Evolutionary conservation across 2,329 filamentous ascomycete genomes (phyloP).

Genomic region (Colletotrichum ledebouriae): DNA sequence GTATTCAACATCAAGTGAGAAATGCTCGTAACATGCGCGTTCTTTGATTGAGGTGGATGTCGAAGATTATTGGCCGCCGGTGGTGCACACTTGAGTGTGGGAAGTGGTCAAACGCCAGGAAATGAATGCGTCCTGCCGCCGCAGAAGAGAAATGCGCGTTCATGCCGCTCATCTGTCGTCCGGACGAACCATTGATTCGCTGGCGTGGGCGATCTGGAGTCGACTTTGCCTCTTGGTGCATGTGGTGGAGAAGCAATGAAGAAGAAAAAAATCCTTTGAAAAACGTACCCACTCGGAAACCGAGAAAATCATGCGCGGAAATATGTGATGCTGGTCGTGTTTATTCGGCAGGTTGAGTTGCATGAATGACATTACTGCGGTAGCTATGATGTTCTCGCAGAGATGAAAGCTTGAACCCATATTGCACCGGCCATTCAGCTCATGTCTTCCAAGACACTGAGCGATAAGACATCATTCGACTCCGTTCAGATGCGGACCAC

Average conservation of each 20-base stretch:
- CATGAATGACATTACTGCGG: neutral
- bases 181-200: slow-evolving; percentile 27
- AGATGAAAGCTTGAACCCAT: neutral
- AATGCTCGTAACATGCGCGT: neutral
- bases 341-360: slow-evolving; percentile 1
- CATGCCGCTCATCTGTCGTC: slow-evolving; percentile 25
- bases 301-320: slow-evolving; percentile 13
- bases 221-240: slow-evolving; percentile 5
- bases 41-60: neutral
- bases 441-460: slow-evolving; percentile 1
- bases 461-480: slow-evolving; percentile 6
- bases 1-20: neutral
- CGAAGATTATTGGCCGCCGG: neutral
- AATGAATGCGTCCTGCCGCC: slow-evolving; percentile 25
- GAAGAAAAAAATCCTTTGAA: neutral
- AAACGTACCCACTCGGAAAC: slow-evolving; percentile 8
- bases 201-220: slow-evolving; percentile 8
- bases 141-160: slow-evolving; percentile 28
- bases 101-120: slow-evolving; percentile 21
- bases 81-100: neutral
- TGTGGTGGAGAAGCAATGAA: slow-evolving; percentile 8
- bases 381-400: neutral
- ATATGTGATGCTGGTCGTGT: slow-evolving; percentile 11
- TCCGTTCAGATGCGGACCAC: neutral
- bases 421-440: neutral